Conservation (phyloP, 164 flowering plant genomes). For the Magnolia kwangsiensis region DNA sequence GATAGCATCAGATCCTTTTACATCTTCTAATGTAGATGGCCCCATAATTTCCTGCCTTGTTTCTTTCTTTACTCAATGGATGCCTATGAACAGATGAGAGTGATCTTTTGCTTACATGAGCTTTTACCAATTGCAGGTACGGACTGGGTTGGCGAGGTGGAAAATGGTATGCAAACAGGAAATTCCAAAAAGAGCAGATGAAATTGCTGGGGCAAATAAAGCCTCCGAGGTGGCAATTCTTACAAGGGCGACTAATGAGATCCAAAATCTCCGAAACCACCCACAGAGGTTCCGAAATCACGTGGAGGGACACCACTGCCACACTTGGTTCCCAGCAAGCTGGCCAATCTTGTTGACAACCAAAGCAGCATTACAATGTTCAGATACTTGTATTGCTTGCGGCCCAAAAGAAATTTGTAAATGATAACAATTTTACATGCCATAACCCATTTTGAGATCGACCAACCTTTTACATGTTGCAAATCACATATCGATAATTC, state of each 20-base stretch:
- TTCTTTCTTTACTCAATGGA: background rate
- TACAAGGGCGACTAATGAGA: slow-evolving; percentile 35
- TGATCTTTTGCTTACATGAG: background rate
- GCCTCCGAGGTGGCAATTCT: slow-evolving; percentile 47
- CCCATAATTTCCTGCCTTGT: background rate
- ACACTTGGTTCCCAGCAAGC: slow-evolving; percentile 4
- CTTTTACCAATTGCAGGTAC: slow-evolving; percentile 34
- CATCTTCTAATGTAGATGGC: background rate
- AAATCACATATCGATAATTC: no score
- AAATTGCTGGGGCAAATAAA: slow-evolving; percentile 51
- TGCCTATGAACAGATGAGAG: background rate
- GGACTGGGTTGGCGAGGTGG: slow-evolving; percentile 95
- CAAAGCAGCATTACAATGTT: background rate
- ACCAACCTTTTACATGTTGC: no score
- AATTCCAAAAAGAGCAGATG: slow-evolving; percentile 63
- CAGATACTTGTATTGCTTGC: background rate
- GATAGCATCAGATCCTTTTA: background rate
- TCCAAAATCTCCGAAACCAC: slow-evolving; percentile 22
- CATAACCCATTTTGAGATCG: background rate
- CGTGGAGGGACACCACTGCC: slow-evolving; percentile 11
- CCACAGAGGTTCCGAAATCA: slow-evolving; percentile 25
- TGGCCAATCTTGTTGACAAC: slow-evolving; percentile 14
- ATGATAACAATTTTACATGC: background rate
- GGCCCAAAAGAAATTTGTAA: background rate
- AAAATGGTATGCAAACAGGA: slow-evolving; percentile 71